These are phyloP conservation scores for Rhodotorula sp. DNA, from an alignment of 1,284 basidiomycete genomes.

Conservation along the genomic window DNA sequence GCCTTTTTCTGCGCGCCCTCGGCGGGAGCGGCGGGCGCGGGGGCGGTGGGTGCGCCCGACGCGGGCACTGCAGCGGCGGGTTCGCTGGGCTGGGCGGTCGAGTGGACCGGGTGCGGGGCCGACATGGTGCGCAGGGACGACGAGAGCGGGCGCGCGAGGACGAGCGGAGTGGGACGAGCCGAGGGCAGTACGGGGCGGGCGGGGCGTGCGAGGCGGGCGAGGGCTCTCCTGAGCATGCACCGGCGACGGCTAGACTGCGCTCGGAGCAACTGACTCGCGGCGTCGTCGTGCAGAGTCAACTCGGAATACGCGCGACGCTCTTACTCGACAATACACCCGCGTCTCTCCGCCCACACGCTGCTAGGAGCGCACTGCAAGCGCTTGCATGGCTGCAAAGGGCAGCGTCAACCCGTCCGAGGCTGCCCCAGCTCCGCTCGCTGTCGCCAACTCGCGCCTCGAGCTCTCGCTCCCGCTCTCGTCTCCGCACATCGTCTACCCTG, in stretches of 20 bases:
- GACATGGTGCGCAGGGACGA: slow-evolving; percentile 27
- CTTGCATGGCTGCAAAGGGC: background rate
- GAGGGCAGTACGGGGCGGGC: background rate
- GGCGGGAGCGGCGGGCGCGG: slow-evolving; percentile 1
- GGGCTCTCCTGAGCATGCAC: slow-evolving; percentile 29
- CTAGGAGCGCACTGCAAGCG: background rate
- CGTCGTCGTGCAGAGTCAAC: background rate
- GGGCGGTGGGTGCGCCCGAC: slow-evolving; percentile 4
- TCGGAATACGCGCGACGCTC: background rate
- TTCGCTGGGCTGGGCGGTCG: slow-evolving; percentile 48
- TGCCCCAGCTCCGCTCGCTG: background rate
- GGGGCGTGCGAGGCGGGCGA: background rate
- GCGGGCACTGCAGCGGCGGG: slow-evolving; percentile 9
- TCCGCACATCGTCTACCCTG: background rate
- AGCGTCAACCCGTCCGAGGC: background rate
- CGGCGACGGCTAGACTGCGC: background rate
- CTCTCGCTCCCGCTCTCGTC: slow-evolving; percentile 3
- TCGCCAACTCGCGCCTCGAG: slow-evolving; percentile 8
- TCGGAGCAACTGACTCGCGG: background rate
- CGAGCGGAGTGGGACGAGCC: background rate
- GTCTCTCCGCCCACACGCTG: background rate
- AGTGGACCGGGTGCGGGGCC: slow-evolving; percentile 51
- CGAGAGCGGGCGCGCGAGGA: slow-evolving; percentile 1
- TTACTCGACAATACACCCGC: background rate
- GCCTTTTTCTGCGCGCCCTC: slow-evolving; percentile 15